Percentiles rank a stretch among this genome's conserved stretches.
Evolutionary conservation across 371 early-diverging fungal species (phyloP).

Genomic region (Coemansia sp.): DNA sequence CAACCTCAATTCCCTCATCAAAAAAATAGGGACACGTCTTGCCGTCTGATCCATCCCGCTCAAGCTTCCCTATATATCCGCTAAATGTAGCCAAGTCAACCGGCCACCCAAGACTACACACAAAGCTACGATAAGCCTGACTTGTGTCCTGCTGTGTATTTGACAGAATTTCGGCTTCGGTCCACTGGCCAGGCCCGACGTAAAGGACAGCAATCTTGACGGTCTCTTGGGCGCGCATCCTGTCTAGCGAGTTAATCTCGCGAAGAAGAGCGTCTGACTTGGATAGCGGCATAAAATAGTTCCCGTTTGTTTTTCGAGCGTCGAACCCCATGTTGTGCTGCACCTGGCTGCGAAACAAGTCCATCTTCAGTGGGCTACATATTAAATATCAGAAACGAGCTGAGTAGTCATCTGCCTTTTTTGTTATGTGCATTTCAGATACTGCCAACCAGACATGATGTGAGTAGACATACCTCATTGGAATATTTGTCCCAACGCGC

Average conservation of each 20-base stretch:
- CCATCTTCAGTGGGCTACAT: constrained; percentile 24
- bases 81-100: constrained; percentile 79
- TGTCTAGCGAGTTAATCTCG: constrained; percentile 46
- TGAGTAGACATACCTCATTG: background rate
- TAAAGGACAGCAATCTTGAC: constrained; percentile 90
- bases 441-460: background rate
- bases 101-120: constrained; percentile 80
- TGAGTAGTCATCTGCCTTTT: background rate
- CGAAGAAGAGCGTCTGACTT: constrained; percentile 37
- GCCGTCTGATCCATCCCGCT: constrained; percentile 78
- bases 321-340: constrained; percentile 23
- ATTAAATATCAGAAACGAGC: background rate
- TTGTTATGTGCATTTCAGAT: background rate
- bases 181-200: constrained; percentile 89
- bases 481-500: background rate
- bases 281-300: constrained; percentile 30
- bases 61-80: constrained; percentile 88
- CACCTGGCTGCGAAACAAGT: constrained; percentile 22
- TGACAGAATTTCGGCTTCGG: constrained; percentile 77
- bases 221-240: constrained; percentile 66
- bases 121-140: constrained; percentile 74
- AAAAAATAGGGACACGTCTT: constrained; percentile 78
- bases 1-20: constrained; percentile 78
- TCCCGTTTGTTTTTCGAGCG: background rate
- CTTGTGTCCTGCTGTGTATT: constrained; percentile 68